Evolutionary conservation across 768 basidiomycete genomes (phyloP).

Genomic region (Solioccasus polychromus): DNA sequence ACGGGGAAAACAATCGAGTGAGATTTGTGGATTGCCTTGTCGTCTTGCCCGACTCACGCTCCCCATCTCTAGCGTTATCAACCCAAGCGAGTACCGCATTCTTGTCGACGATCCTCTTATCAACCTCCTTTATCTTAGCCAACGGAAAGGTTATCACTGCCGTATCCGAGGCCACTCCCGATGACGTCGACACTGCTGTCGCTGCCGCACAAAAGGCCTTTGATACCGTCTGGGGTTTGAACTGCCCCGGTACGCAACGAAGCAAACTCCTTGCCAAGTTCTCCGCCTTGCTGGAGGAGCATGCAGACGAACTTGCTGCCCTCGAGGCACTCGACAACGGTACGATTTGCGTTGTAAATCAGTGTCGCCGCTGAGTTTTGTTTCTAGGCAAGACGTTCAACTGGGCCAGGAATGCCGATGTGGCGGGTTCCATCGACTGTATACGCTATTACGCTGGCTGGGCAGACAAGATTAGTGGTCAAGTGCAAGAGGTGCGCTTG

Average conservation of each 20-base stretch:
- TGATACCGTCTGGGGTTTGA: slow-evolving; percentile 69
- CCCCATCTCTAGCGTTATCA: slow-evolving; percentile 46
- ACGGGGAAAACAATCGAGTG: slow-evolving; percentile 67
- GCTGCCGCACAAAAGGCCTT: slow-evolving; percentile 57
- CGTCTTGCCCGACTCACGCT: not conserved
- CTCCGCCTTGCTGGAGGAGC: slow-evolving; percentile 57
- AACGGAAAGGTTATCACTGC: slow-evolving; percentile 61
- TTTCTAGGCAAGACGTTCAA: slow-evolving; percentile 51
- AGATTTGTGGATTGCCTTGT: slow-evolving; percentile 22
- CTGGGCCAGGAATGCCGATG: slow-evolving; percentile 48
- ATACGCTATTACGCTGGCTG: slow-evolving; percentile 85
- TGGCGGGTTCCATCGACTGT: slow-evolving; percentile 31
- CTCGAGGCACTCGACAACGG: slow-evolving; percentile 72
- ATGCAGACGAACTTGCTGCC: slow-evolving; percentile 65
- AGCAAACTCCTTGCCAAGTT: slow-evolving; percentile 59
- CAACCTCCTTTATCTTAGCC: slow-evolving; percentile 35
- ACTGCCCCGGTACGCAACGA: slow-evolving; percentile 50
- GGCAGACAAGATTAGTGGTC: slow-evolving; percentile 82
- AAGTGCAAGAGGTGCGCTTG: slow-evolving; percentile 56
- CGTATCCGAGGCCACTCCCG: slow-evolving; percentile 53
- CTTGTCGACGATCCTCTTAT: not conserved
- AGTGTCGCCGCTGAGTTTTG: not conserved
- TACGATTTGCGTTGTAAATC: slow-evolving; percentile 22
- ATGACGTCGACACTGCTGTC: slow-evolving; percentile 80
- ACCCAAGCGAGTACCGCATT: slow-evolving; percentile 41